Evolutionary conservation across 2,329 filamentous ascomycete genomes (phyloP), one percentile per base, ranked within the genome.

Genomic region (Coniochaeta sp.): DNA sequence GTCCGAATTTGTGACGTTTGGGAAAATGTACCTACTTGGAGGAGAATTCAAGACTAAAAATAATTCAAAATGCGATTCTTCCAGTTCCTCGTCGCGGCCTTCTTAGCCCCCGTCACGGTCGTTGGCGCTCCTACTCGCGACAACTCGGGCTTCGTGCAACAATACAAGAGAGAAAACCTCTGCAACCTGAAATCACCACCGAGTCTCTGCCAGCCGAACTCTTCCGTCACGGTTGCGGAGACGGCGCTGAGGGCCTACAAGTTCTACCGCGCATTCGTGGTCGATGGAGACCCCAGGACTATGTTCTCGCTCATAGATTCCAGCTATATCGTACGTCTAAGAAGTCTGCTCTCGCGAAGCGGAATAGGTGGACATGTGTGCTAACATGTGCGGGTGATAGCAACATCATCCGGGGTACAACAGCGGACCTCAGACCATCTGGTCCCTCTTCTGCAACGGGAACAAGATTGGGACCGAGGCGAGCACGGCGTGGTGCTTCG

Each of bases 291-390:
- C 47, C 67, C 68, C 0, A 58, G 61, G 51, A 68, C 58, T 28
- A 71, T 71, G 68, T 71, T 71, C 52, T 70, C 68, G 3, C 58
- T 68, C 32, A 71, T 71, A 18, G 68, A 71, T 50, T 63, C 61
- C 3, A 56, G 56, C 1, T 71, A 71, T 50, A 61, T 61, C 49
- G 68, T 71, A 46, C 57, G 64, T 31, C 16, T 6, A 38, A 6
- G 33, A n/a, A 38, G 33, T 45, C 7, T 27, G 13, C 8, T n/a
- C n/a, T n/a, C n/a, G n/a, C n/a, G n/a, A 13, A 35, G 20, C 20
- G 12, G 27, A 16, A 24, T 10, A 16, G 33, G 31, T 48, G n/a
- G n/a, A n/a, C n/a, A 26, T 8, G 3, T 8, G 20, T 3, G 20
- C 47, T 49, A 35, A 49, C 7, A 30, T 26, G 16, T 10, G 31